Conservation (phyloP, 768 basidiomycete species). For the Amanita inopinata region DNA sequence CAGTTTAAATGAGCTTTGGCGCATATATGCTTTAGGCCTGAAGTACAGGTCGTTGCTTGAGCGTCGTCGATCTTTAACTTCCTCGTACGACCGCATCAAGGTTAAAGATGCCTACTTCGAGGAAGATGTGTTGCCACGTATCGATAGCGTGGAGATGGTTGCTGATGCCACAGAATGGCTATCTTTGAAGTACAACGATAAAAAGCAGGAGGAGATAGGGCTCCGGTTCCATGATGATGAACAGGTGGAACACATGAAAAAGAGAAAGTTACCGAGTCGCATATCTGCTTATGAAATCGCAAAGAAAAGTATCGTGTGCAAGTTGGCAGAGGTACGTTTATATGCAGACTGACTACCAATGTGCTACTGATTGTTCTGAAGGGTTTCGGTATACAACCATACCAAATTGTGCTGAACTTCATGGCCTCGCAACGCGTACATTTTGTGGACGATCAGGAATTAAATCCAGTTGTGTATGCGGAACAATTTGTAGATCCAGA, state of each 20-base stretch:
- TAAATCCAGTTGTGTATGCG: slow-evolving; percentile 72
- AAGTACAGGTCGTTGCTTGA: slow-evolving; percentile 83
- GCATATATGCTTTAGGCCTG: slow-evolving; percentile 80
- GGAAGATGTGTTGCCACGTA: slow-evolving; percentile 50
- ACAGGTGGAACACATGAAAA: slow-evolving; percentile 43
- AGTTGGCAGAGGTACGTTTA: slow-evolving; percentile 65
- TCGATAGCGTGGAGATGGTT: slow-evolving; percentile 81
- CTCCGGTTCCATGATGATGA: slow-evolving; percentile 66
- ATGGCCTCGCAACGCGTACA: slow-evolving; percentile 46
- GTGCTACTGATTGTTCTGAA: slow-evolving; percentile 20
- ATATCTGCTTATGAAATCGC: slow-evolving; percentile 77
- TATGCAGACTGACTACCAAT: slow-evolving; percentile 1
- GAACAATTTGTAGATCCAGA: slow-evolving; percentile 79
- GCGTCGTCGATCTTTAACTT: slow-evolving; percentile 50
- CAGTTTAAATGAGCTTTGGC: slow-evolving; percentile 77
- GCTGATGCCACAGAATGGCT: slow-evolving; percentile 92
- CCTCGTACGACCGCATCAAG: slow-evolving; percentile 60
- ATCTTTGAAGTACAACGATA: slow-evolving; percentile 70
- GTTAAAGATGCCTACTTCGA: slow-evolving; percentile 71
- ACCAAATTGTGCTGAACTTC: slow-evolving; percentile 83
- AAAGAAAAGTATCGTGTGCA: slow-evolving; percentile 68
- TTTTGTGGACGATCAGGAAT: slow-evolving; percentile 73
- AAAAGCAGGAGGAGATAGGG: slow-evolving; percentile 50
- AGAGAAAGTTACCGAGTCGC: slow-evolving; percentile 75
- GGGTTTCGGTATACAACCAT: slow-evolving; percentile 79